Conservation (phyloP, 352 stramenopile species). For the Phytopythium litorale region DNA sequence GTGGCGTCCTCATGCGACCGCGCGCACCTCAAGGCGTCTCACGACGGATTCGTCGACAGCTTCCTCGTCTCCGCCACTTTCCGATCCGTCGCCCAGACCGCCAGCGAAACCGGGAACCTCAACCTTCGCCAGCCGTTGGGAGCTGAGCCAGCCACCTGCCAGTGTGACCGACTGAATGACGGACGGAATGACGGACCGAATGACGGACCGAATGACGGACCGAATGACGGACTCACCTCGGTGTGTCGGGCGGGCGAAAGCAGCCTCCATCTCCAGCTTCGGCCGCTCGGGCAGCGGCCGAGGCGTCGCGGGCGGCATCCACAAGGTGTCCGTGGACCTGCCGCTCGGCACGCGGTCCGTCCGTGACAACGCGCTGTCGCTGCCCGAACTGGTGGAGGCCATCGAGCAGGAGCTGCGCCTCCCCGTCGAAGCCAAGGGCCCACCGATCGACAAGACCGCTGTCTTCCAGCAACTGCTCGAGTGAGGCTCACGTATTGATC, state of each 20-base stretch:
- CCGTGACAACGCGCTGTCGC: conserved; percentile 17
- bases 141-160: too few species aligned
- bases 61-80: not conserved
- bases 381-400: conserved; percentile 39
- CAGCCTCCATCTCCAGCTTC: not conserved
- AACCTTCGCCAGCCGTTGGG: too few species aligned
- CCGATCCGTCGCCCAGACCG: not conserved
- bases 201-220: not conserved
- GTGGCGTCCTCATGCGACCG: not conserved
- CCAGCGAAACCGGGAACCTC: too few species aligned
- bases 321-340: not conserved
- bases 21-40: too few species aligned
- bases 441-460: conserved; percentile 33
- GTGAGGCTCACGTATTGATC: conserved; percentile 17
- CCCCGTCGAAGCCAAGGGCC: conserved; percentile 17
- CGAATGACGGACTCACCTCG: not conserved
- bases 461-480: conserved; percentile 35
- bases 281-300: not conserved
- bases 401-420: conserved; percentile 36
- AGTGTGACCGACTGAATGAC: too few species aligned
- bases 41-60: not conserved
- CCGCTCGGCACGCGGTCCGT: not conserved
- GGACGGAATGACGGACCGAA: not conserved
- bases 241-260: not conserved
- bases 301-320: not conserved